These are phyloP conservation scores for Cystobasidium tubakii DNA, from an alignment of 768 basidiomycete species.

Conservation along the genomic window DNA sequence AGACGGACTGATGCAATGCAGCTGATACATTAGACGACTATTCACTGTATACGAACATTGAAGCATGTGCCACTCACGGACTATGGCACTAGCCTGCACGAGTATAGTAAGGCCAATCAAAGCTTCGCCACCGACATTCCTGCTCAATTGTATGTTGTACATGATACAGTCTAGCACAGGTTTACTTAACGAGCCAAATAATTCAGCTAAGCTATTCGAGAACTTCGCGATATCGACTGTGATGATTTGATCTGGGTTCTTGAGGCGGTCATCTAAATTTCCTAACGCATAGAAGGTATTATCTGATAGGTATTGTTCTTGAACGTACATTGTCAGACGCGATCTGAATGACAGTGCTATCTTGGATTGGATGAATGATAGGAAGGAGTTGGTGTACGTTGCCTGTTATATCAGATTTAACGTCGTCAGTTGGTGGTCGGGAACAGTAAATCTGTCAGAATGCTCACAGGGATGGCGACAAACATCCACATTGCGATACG, in stretches of 20 bases:
- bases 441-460: slow-evolving; percentile 56
- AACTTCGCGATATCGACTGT: slow-evolving; percentile 93
- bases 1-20: slow-evolving; percentile 63
- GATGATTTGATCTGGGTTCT: slow-evolving; percentile 96
- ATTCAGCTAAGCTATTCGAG: slow-evolving; percentile 79
- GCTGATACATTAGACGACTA: neutral
- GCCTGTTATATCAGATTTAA: slow-evolving; percentile 35
- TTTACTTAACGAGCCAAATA: slow-evolving; percentile 90
- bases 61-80: slow-evolving; percentile 54
- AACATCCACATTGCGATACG: slow-evolving; percentile 86
- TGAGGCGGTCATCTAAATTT: slow-evolving; percentile 69
- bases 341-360: slow-evolving; percentile 82
- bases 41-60: neutral
- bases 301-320: slow-evolving; percentile 75
- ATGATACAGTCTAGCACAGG: slow-evolving; percentile 84
- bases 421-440: slow-evolving; percentile 55
- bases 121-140: slow-evolving; percentile 90
- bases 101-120: slow-evolving; percentile 72
- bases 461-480: slow-evolving; percentile 68
- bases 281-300: slow-evolving; percentile 92
- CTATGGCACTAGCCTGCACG: slow-evolving; percentile 73
- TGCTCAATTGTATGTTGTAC: slow-evolving; percentile 90
- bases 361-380: slow-evolving; percentile 88
- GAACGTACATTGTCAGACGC: slow-evolving; percentile 72
- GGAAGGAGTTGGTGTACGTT: slow-evolving; percentile 57